phyloP scores from a whole-genome alignment of 2,329 filamentous ascomycete genomes.

The Daldinia sp. region DNA sequence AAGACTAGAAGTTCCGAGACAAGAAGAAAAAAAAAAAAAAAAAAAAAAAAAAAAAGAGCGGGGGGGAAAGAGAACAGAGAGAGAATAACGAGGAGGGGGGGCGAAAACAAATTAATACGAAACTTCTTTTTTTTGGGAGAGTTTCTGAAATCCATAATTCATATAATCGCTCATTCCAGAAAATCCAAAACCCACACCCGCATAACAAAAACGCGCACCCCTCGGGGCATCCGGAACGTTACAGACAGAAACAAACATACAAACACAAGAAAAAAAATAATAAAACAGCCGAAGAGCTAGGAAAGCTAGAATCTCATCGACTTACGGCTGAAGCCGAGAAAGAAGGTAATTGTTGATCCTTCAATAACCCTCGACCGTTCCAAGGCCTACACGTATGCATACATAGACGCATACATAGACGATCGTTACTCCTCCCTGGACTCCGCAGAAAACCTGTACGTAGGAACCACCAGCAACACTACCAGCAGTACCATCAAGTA shows the following conservation, averaged over 20 bases:
- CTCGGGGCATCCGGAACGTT: slow-evolving; percentile 13
- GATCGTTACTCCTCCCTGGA: slow-evolving; percentile 21
- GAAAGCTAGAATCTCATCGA: neutral
- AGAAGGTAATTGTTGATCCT: slow-evolving; percentile 22
- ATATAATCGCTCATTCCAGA: slow-evolving; percentile 35
- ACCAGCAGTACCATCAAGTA: neutral
- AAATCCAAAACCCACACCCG: slow-evolving; percentile 7
- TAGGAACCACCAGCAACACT: slow-evolving; percentile 3
- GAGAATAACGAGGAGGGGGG: neutral
- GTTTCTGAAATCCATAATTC: slow-evolving; percentile 6
- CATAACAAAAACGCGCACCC: slow-evolving; percentile 34
- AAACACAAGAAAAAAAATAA: slow-evolving; percentile 7
- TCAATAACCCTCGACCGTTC: slow-evolving; percentile 33
- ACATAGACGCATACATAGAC: slow-evolving; percentile 39
- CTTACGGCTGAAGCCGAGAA: slow-evolving; percentile 16
- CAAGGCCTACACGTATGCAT: slow-evolving; percentile 39
- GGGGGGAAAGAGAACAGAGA: neutral
- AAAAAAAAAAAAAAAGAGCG: slow-evolving; percentile 1
- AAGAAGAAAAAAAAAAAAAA: slow-evolving; percentile 9
- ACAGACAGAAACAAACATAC: slow-evolving; percentile 2
- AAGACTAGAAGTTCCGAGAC: neutral
- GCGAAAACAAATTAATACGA: slow-evolving; percentile 30
- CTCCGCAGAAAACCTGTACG: slow-evolving; percentile 14
- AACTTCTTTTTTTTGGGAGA: slow-evolving; percentile 16
- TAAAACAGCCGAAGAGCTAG: slow-evolving; percentile 12